Evolutionary conservation across 2,329 filamentous ascomycete species (phyloP), one percentile per base, ranked within the genome.

Genomic region (Allantophomopsis lycopodina): DNA sequence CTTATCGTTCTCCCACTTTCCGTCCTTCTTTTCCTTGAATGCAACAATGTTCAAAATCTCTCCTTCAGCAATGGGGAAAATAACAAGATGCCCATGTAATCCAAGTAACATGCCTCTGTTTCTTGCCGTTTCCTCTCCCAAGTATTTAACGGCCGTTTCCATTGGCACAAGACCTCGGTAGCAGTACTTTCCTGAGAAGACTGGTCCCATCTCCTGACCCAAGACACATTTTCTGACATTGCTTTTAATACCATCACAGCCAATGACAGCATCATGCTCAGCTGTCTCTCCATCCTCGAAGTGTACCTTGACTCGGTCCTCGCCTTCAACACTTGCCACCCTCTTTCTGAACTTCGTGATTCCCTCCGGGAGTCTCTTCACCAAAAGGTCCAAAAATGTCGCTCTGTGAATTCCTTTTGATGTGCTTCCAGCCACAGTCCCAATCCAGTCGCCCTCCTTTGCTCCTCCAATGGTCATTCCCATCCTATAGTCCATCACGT

Each of bases 201-300:
- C 50, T 0, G 74, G 61, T 17, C 62, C 51, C 0, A 63, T 56
- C 32, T 49, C 37, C 2, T 60, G 51, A 0, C 68, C 69, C 4
- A 78, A 58, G 4, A 81, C 54, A 13, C 70, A 49, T 14, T 64
- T 6, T 70, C 62, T 5, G 66, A 60, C 7, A 59, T 58, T 1
- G 66, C 74, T 51, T 70, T 72, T 72, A 52, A 80, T 76, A 1
- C 76, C 76, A 51, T 80, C 76, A 47, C 71, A 76, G 8, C 70
- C 75, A 36, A 79, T 59, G 8, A 44, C 44, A 6, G 40, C 44
- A 38, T 46, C 44, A 14, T 37, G 39, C 7, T 40, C 32, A 15
- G 30, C 38, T n/a, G 16, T 17, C 13, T 31, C 40, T 5, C 42
- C 40, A 37, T 44, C 42, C 2, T 35, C 38, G 35, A 45, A 45